Evolutionary conservation across 176 grass and related monocot genomes (phyloP), one percentile per base, ranked within the genome.

Genomic region (Aegilops bicornis): DNA sequence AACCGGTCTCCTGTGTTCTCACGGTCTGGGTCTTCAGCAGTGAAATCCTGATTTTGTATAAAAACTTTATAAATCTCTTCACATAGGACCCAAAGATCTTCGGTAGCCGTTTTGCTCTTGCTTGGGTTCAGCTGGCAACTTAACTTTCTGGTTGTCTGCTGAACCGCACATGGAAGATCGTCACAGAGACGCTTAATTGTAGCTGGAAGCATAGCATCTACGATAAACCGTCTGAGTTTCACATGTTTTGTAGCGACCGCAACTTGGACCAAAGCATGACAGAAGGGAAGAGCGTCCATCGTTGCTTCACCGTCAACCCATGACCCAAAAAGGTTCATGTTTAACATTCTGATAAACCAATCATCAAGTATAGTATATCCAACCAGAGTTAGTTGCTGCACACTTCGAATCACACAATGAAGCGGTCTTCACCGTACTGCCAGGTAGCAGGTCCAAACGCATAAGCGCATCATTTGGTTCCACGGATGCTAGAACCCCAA

Each of bases 231-330:
- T 82, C 84, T 89, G 37, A 92, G 80, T 63, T 79, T 79, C 27
- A 59, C 30, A 79, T 84, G 74, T 16, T 89, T 92, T 31, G 86
- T 87, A 24, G 84, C 33, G 32, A 82, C 73, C 25, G 88, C 88
- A 45, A 91, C 86, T 40, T 72, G 76, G 80, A 92, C 77, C 74
- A 95, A 78, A 64, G 88, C 39, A 60, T 81, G 64, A 50, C 84
- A 95, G 68, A 95, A 92, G 10, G 77, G 84, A 72, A 92, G 36
- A 70, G 63, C 73, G 81, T 85, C 87, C 32, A 17, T 85, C 27
- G 92, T 83, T 73, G 91, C 86, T 71, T 89, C 93, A 60, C 80
- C 91, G 89, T 92, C 93, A 64, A 91, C 90, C 86, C 83, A 95
- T 67, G 65, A 78, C n/a, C 71, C 85, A 60, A 95, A 76, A 29